A percentile compares a stretch with the other conserved stretches of the same genome.
Evolutionary conservation across 164 flowering plant species (phyloP).

Genomic region (Taxillus chinensis): DNA sequence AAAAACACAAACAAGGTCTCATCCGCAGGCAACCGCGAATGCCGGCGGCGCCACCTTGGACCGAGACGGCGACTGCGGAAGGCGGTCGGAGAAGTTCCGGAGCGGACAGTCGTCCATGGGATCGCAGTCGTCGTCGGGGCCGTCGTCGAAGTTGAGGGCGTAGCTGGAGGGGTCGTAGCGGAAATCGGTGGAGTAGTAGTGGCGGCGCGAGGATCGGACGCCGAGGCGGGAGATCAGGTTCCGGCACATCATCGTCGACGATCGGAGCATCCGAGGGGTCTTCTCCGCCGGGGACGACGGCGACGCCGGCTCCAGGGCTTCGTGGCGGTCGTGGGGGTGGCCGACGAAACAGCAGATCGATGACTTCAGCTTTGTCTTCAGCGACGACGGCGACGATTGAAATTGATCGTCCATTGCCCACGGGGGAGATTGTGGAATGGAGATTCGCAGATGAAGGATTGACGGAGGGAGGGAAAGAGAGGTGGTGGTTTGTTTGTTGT

Average conservation of each 20-base stretch:
- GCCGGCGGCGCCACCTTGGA: not conserved
- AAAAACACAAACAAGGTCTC: not conserved
- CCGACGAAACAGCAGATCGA: conserved; percentile 20
- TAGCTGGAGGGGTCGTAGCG: conserved; percentile 54
- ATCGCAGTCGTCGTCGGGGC: not conserved
- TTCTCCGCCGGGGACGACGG: not conserved
- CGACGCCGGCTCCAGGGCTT: not conserved
- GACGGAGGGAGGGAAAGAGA: not conserved
- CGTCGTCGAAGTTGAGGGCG: conserved; percentile 49
- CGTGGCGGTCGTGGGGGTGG: conserved; percentile 3
- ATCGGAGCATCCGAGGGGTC: conserved; percentile 4
- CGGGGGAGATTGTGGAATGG: not conserved
- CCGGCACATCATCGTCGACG: conserved; percentile 15
- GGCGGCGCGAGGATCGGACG: conserved; percentile 14
- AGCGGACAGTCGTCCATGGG: conserved; percentile 19
- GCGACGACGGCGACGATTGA: conserved; percentile 2
- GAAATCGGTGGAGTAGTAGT: conserved; percentile 29
- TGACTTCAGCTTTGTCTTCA: conserved; percentile 13
- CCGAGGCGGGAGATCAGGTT: conserved; percentile 14
- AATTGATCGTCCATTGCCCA: conserved; percentile 4
- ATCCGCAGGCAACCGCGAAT: conserved; percentile 7
- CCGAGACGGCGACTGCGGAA: conserved; percentile 21
- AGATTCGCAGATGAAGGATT: not conserved
- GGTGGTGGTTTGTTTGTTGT: not conserved
- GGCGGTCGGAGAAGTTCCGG: conserved; percentile 25